A percentile compares a stretch with the other conserved stretches of the same genome.
Evolutionary conservation across 1,284 basidiomycete genomes (phyloP).

Genomic region (Pterula multifida): DNA sequence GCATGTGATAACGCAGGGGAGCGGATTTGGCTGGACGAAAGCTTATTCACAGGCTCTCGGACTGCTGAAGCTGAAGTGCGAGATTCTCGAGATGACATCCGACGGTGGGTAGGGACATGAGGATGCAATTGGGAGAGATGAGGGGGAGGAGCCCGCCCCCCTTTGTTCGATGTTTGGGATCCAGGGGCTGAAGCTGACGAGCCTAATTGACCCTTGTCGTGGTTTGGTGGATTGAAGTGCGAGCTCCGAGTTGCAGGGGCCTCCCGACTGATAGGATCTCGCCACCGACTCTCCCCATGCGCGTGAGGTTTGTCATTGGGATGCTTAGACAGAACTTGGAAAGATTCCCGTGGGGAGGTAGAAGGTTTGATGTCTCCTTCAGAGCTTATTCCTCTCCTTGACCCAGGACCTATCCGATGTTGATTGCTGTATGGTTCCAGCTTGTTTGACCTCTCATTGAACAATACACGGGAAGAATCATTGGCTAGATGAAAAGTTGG

Average conservation of each 20-base stretch:
- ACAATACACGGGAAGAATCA: slow-evolving; percentile 59
- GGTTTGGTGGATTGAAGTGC: neutral
- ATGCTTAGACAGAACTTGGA: neutral
- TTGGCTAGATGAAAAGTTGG: slow-evolving; percentile 34
- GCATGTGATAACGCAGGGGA: slow-evolving; percentile 30
- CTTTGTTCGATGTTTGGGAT: slow-evolving; percentile 25
- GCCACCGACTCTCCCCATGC: neutral
- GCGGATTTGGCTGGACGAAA: slow-evolving; percentile 24
- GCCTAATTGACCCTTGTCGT: neutral
- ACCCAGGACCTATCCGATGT: slow-evolving; percentile 15
- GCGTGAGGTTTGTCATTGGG: neutral
- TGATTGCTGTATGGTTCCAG: slow-evolving; percentile 62
- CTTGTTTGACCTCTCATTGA: slow-evolving; percentile 82
- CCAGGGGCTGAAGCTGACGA: slow-evolving; percentile 37
- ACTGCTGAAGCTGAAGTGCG: slow-evolving; percentile 14
- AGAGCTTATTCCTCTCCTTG: slow-evolving; percentile 30
- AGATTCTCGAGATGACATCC: slow-evolving; percentile 28
- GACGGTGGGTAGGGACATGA: slow-evolving; percentile 16
- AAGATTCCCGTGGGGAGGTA: slow-evolving; percentile 23
- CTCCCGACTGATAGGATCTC: neutral
- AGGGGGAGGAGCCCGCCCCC: slow-evolving; percentile 24
- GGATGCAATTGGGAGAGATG: slow-evolving; percentile 28
- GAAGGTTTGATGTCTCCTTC: slow-evolving; percentile 28
- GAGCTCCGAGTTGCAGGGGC: neutral
- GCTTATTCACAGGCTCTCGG: slow-evolving; percentile 15